phyloP scores from a whole-genome alignment of 768 basidiomycete genomes.

The Hypholoma fasciculare region DNA sequence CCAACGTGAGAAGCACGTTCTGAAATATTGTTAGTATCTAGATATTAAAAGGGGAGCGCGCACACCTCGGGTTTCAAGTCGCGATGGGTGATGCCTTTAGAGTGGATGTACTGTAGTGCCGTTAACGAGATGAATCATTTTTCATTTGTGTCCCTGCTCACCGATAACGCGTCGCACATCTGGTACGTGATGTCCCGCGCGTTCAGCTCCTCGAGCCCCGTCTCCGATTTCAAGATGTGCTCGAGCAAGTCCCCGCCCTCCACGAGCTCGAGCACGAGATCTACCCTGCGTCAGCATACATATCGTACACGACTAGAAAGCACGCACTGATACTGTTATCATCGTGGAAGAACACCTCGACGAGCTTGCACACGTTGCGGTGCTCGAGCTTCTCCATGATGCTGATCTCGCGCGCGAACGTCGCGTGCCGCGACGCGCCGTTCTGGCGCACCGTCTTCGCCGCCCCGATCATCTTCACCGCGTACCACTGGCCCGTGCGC shows the following conservation, averaged over 20 bases:
- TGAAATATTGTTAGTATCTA: slow-evolving; percentile 23
- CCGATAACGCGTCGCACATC: slow-evolving; percentile 78
- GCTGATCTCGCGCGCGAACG: slow-evolving; percentile 70
- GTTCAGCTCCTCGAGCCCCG: slow-evolving; percentile 66
- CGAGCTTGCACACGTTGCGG: slow-evolving; percentile 78
- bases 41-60: slow-evolving; percentile 11
- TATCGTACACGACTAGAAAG: background rate
- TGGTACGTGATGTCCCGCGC: slow-evolving; percentile 75
- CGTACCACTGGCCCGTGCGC: slow-evolving; percentile 70
- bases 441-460: slow-evolving; percentile 37
- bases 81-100: slow-evolving; percentile 82
- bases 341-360: slow-evolving; percentile 73
- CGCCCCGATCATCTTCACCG: slow-evolving; percentile 84
- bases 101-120: slow-evolving; percentile 58
- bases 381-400: slow-evolving; percentile 80
- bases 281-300: slow-evolving; percentile 32
- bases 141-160: slow-evolving; percentile 28
- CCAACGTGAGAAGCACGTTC: slow-evolving; percentile 83
- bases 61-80: slow-evolving; percentile 87
- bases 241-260: slow-evolving; percentile 90
- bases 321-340: slow-evolving; percentile 57
- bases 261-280: slow-evolving; percentile 82
- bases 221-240: slow-evolving; percentile 57
- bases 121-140: background rate
- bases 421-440: slow-evolving; percentile 23